Evolutionary conservation across 768 basidiomycete genomes (phyloP).

Genomic region (Phanerodontia chrysosporium): DNA sequence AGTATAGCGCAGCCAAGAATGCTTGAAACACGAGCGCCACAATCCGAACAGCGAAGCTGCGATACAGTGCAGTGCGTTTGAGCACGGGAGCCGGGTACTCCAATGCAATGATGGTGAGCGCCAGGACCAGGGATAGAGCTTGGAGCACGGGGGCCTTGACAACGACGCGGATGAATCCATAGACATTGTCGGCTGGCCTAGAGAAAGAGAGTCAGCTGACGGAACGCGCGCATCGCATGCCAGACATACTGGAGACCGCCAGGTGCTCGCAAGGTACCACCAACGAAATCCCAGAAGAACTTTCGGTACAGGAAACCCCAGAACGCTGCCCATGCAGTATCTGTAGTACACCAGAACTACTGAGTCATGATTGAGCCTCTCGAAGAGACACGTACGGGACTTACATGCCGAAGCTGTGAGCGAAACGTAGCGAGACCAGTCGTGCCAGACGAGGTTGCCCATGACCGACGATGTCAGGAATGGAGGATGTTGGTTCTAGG

Average conservation of each 20-base stretch:
- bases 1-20: slow-evolving; percentile 64
- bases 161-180: slow-evolving; percentile 67
- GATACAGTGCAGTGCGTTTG: slow-evolving; percentile 53
- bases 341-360: slow-evolving; percentile 31
- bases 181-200: slow-evolving; percentile 57
- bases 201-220: background rate
- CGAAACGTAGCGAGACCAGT: slow-evolving; percentile 65
- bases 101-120: slow-evolving; percentile 52
- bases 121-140: slow-evolving; percentile 58
- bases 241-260: slow-evolving; percentile 77
- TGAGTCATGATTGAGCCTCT: slow-evolving; percentile 12
- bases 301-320: slow-evolving; percentile 85
- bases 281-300: slow-evolving; percentile 94
- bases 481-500: too few species aligned
- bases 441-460: slow-evolving; percentile 82
- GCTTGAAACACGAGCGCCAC: slow-evolving; percentile 62
- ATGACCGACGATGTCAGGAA: slow-evolving; percentile 45
- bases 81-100: slow-evolving; percentile 68
- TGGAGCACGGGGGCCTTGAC: slow-evolving; percentile 77
- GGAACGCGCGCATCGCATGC: background rate
- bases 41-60: slow-evolving; percentile 60
- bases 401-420: slow-evolving; percentile 70
- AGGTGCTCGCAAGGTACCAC: slow-evolving; percentile 70
- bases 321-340: slow-evolving; percentile 76
- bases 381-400: slow-evolving; percentile 29